A percentile compares a stretch with the other conserved stretches of the same genome.
These are phyloP conservation scores for Mycena capillaripes DNA, from an alignment of 768 basidiomycete species.

Conservation along the genomic window DNA sequence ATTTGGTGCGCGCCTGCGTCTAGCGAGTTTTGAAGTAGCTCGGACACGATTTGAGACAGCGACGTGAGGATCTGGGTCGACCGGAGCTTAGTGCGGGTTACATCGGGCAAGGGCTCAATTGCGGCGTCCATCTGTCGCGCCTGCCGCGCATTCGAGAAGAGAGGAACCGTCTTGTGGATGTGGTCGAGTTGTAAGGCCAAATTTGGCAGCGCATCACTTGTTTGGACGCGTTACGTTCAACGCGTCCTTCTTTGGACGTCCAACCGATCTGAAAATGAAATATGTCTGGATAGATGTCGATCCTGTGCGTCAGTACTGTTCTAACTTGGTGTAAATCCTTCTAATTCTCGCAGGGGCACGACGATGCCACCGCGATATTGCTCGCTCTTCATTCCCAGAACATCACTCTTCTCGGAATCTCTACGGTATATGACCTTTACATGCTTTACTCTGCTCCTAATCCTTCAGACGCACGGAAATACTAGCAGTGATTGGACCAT, in stretches of 20 bases:
- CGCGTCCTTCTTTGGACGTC: background rate
- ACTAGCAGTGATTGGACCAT: conserved; percentile 71
- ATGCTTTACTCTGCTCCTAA: background rate
- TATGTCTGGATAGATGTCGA: conserved; percentile 76
- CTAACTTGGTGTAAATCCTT: background rate
- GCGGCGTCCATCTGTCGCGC: conserved; percentile 7
- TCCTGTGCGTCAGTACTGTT: conserved; percentile 60
- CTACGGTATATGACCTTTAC: conserved; percentile 67
- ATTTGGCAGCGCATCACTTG: background rate
- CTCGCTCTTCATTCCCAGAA: conserved; percentile 77
- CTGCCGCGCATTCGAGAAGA: background rate
- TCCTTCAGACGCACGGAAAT: conserved; percentile 84
- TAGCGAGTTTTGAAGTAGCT: conserved; percentile 91
- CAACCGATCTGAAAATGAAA: conserved; percentile 22
- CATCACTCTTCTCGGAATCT: conserved; percentile 84
- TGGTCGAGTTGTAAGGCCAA: background rate
- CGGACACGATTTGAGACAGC: conserved; percentile 82
- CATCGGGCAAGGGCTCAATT: conserved; percentile 65
- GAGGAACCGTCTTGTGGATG: background rate
- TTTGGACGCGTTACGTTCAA: background rate
- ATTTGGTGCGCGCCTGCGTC: conserved; percentile 83
- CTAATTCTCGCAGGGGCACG: conserved; percentile 75
- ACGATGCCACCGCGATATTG: conserved; percentile 89
- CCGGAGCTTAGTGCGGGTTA: conserved; percentile 80
- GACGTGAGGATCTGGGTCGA: conserved; percentile 90